A percentile compares a stretch with the other conserved stretches of the same genome.
These are phyloP conservation scores for Sporobolomyces pararoseus DNA, from an alignment of 768 basidiomycete species.

Conservation along the genomic window DNA sequence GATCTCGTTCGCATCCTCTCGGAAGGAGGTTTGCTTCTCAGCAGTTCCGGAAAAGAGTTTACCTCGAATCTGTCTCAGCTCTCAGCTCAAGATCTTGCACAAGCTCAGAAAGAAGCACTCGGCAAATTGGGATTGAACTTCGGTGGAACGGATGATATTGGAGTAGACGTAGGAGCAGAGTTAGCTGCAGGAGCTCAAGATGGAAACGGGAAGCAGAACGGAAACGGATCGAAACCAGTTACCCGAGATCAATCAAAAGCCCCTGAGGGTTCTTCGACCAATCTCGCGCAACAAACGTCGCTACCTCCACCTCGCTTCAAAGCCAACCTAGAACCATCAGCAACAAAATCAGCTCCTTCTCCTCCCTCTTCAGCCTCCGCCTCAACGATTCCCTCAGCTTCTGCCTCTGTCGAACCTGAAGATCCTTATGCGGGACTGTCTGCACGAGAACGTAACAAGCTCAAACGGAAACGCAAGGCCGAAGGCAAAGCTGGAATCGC, in stretches of 20 bases:
- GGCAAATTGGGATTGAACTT: constrained; percentile 69
- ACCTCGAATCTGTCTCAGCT: constrained; percentile 27
- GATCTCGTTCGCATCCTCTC: constrained; percentile 71
- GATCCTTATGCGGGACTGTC: constrained; percentile 59
- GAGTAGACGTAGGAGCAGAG: constrained; percentile 36
- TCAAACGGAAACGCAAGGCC: constrained; percentile 89
- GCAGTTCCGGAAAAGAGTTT: constrained; percentile 92
- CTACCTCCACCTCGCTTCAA: constrained; percentile 35
- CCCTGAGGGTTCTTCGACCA: no score
- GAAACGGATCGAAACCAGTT: not conserved
- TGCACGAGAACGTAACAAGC: constrained; percentile 84
- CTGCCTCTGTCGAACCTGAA: constrained; percentile 19
- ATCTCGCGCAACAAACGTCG: no score
- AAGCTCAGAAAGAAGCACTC: constrained; percentile 84
- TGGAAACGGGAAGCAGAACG: not conserved
- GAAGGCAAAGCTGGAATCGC: constrained; percentile 48
- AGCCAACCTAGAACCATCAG: not conserved
- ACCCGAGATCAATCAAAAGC: no score
- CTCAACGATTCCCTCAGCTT: not conserved
- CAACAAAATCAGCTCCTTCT: constrained; percentile 17
- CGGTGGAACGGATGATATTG: constrained; percentile 40
- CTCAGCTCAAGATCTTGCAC: constrained; percentile 65
- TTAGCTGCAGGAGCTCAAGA: constrained; percentile 31
- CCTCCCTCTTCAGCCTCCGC: not conserved
- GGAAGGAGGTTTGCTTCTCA: constrained; percentile 73